Conservation (phyloP, 768 basidiomycete genomes). For the Antrodiella citrinella region DNA sequence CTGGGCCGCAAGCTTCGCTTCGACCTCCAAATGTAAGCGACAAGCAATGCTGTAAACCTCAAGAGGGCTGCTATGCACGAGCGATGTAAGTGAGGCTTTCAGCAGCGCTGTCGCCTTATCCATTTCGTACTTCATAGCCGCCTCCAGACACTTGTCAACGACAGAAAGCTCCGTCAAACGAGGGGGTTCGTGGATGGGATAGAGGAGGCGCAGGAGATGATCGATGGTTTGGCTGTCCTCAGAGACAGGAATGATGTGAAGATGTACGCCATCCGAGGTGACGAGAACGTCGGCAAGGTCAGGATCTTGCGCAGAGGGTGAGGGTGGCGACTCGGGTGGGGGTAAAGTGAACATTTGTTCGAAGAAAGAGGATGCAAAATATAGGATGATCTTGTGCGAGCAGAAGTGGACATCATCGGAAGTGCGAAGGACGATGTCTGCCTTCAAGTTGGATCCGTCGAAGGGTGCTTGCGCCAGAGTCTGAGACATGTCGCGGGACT, state of each 20-base stretch:
- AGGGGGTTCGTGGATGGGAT: constrained; percentile 7
- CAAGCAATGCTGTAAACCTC: background rate
- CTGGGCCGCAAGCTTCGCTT: background rate
- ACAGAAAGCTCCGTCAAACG: background rate
- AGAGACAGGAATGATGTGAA: background rate
- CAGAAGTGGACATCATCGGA: constrained; percentile 38
- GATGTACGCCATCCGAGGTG: background rate
- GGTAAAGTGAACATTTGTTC: constrained; percentile 22
- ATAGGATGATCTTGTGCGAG: constrained; percentile 25
- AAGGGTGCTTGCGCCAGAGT: background rate
- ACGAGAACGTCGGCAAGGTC: background rate
- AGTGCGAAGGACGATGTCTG: constrained; percentile 45
- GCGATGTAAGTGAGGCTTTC: background rate
- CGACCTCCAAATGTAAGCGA: background rate
- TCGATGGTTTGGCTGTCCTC: constrained; percentile 8
- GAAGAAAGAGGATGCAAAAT: constrained; percentile 28
- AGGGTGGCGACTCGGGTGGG: constrained; percentile 9
- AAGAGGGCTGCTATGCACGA: background rate
- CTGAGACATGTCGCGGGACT: background rate
- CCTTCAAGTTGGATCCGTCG: background rate
- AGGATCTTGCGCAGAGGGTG: background rate
- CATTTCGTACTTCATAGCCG: background rate
- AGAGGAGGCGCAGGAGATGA: constrained; percentile 14
- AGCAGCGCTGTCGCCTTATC: background rate
- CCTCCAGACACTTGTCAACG: background rate